phyloP scores from a whole-genome alignment of 306 rosid genomes.

The Mucuna pruriens region DNA sequence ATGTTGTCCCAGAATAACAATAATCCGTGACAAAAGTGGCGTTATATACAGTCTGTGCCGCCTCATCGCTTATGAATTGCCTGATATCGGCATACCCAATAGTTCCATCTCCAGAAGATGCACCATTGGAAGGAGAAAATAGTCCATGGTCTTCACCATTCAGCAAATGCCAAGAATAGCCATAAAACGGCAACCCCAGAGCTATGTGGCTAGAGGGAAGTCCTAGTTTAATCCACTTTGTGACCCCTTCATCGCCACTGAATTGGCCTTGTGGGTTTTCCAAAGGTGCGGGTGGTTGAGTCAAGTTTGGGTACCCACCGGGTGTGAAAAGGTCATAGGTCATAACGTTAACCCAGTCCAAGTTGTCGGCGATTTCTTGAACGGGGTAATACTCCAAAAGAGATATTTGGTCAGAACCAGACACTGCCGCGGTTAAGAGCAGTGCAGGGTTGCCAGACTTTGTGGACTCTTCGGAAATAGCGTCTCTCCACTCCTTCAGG shows the following conservation, averaged over 20 bases:
- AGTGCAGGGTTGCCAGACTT: slow-evolving; percentile 19
- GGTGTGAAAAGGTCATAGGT: slow-evolving; percentile 50
- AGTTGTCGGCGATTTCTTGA: slow-evolving; percentile 5
- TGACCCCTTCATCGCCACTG: slow-evolving; percentile 43
- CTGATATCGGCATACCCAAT: slow-evolving; percentile 33
- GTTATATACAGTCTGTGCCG: slow-evolving; percentile 31
- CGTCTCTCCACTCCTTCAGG: slow-evolving; percentile 47
- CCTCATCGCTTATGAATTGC: background rate
- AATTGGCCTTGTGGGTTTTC: slow-evolving; percentile 11
- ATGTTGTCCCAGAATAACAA: slow-evolving; percentile 40
- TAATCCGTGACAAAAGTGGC: slow-evolving; percentile 49
- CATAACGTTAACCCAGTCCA: slow-evolving; percentile 50
- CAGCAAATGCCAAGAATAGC: slow-evolving; percentile 45
- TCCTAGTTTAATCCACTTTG: slow-evolving; percentile 38
- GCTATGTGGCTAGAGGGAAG: slow-evolving; percentile 36
- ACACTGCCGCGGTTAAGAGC: slow-evolving; percentile 44
- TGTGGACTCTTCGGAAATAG: slow-evolving; percentile 23
- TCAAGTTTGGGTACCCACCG: background rate
- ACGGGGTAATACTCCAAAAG: slow-evolving; percentile 26
- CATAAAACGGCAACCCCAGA: slow-evolving; percentile 52
- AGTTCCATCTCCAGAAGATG: slow-evolving; percentile 1
- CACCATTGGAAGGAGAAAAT: slow-evolving; percentile 35
- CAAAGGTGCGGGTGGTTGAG: slow-evolving; percentile 41
- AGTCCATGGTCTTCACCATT: slow-evolving; percentile 36
- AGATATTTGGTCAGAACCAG: slow-evolving; percentile 38